Evolutionary conservation across 225 moss, liverwort and hornwort genomes (phyloP), one percentile per base, ranked within the genome.

Genomic region (Lunularia cruciata): DNA sequence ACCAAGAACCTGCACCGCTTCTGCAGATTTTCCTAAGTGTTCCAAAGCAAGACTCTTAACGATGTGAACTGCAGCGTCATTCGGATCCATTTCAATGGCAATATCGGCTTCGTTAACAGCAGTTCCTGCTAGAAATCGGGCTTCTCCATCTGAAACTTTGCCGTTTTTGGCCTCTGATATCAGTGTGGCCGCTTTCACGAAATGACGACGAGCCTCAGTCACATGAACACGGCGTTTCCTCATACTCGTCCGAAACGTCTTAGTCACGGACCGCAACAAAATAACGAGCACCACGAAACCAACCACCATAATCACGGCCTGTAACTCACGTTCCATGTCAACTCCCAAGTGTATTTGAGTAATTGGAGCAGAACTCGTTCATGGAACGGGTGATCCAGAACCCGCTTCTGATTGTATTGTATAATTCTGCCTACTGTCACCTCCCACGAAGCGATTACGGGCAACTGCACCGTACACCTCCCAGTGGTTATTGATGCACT

Each of bases 1-100:
- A 11, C 74, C 32, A 35, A 85, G 20, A 18, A 68, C 73, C 23
- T 81, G 78, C 47, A 85, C 55, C 19, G 85, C 82, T 3, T 79
- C 85, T 19, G 58, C 72, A 37, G 82, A 71, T 26, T 73, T 79
- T 16, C 71, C 73, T 3, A 85, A 68, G 19, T 69, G 59, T 60
- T 82, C 79, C 67, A 85, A 34, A n/a, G 82, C 82, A 37, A 85
- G 58, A 39, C 82, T 61, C 43, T 85, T 85, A 46, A 85, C 79
- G 27, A 85, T 72, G 22, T 78, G 71, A 43, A 63, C 20, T 8
- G 82, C 85, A 57, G 85, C 85, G 58, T 85, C 85, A 6, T 64
- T 72, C 39, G 85, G 79, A 46, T 81, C 81, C 30, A 85, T 37
- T 28, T 71, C 76, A 8, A 79, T 47, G 16, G 82, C 82, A 49